phyloP scores from a whole-genome alignment of 192 early-diverging fungal genomes.

The Linnemannia elongata region DNA sequence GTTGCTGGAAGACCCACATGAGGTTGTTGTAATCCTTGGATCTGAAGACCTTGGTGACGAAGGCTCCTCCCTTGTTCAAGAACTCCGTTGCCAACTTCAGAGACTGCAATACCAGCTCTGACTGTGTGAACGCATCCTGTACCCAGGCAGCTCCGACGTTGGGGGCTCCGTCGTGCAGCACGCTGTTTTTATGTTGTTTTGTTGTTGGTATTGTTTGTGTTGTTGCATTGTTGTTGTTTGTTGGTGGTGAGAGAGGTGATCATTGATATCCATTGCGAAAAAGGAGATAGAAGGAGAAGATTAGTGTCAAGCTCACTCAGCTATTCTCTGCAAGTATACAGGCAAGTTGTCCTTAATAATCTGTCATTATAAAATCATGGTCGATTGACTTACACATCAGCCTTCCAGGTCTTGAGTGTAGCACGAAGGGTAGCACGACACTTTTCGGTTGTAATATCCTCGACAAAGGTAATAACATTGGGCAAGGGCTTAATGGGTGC shows the following conservation, averaged over 20 bases:
- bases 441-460: constrained; percentile 97
- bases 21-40: constrained; percentile 99
- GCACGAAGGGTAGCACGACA: constrained; percentile 87
- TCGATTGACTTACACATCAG: constrained; percentile 83
- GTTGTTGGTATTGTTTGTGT: background rate
- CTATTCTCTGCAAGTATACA: background rate
- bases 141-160: constrained; percentile 97
- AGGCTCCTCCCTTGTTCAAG: constrained; percentile 87
- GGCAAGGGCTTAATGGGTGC: constrained; percentile 97
- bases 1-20: constrained; percentile 98
- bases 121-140: constrained; percentile 97
- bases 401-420: constrained; percentile 98
- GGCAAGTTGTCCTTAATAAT: background rate
- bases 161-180: constrained; percentile 99
- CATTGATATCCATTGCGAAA: background rate
- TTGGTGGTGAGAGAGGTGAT: too few species aligned
- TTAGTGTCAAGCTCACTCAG: background rate
- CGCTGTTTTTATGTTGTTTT: constrained; percentile 56
- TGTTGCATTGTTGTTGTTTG: background rate
- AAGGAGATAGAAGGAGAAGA: background rate
- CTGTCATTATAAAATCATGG: background rate
- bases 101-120: constrained; percentile 92
- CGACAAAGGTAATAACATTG: constrained; percentile 93
- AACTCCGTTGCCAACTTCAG: constrained; percentile 96
- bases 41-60: constrained; percentile 99